A percentile compares a stretch with the other conserved stretches of the same genome.
phyloP scores from a whole-genome alignment of 148 eudicot species.

The Silene latifolia region DNA sequence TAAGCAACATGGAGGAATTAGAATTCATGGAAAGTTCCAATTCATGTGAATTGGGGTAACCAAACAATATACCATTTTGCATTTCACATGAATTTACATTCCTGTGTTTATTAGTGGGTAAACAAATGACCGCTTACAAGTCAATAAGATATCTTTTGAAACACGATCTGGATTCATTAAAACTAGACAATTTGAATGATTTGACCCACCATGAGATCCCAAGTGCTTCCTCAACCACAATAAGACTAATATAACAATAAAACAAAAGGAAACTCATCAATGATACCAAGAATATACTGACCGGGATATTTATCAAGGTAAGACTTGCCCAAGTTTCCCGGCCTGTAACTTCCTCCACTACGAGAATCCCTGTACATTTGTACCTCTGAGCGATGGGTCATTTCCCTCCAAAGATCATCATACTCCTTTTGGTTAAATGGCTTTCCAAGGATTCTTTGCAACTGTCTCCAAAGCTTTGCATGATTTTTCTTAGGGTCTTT shows the following conservation, averaged over 20 bases:
- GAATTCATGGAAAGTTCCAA: too few species aligned
- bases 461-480: constrained; percentile 15
- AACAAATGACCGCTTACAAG: background rate
- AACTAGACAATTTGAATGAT: background rate
- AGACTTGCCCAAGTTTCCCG: constrained; percentile 25
- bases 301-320: constrained; percentile 35
- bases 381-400: constrained; percentile 22
- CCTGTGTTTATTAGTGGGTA: too few species aligned
- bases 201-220: constrained; percentile 1
- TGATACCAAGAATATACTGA: constrained; percentile 27
- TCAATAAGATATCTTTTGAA: background rate
- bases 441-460: constrained; percentile 22
- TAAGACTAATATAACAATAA: background rate
- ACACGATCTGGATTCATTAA: background rate
- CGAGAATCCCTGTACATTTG: constrained; percentile 30
- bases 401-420: constrained; percentile 23
- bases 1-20: too few species aligned
- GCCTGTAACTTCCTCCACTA: constrained; percentile 10
- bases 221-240: background rate
- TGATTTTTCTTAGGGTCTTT: background rate
- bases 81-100: too few species aligned
- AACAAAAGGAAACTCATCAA: background rate
- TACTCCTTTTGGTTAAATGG: constrained; percentile 30
- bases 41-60: too few species aligned
- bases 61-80: too few species aligned